Evolutionary conservation across 116 monocot species (phyloP).

Genomic region (Papilionanthe hybrid): DNA sequence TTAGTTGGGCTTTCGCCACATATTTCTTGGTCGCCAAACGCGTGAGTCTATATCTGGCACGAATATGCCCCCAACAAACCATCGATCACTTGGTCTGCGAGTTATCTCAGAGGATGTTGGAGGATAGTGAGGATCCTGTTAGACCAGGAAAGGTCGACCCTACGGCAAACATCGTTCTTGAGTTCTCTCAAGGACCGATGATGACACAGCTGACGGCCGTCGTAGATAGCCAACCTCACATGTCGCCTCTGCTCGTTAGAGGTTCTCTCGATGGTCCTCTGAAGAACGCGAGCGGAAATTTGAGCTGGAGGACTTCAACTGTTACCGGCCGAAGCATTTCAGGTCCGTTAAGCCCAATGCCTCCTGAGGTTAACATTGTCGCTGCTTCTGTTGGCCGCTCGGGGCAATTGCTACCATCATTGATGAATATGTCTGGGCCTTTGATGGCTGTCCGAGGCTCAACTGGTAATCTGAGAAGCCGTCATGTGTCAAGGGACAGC

Average conservation of each 20-base stretch:
- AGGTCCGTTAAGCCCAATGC: slow-evolving; percentile 78
- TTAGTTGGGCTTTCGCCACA: slow-evolving; percentile 84
- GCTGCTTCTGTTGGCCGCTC: slow-evolving; percentile 59
- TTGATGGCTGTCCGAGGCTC: slow-evolving; percentile 79
- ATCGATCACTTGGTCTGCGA: slow-evolving; percentile 96
- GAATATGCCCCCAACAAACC: slow-evolving; percentile 95
- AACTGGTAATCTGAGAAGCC: slow-evolving; percentile 73
- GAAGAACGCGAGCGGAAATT: slow-evolving; percentile 66
- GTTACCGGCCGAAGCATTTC: slow-evolving; percentile 79
- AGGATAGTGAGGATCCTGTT: slow-evolving; percentile 64
- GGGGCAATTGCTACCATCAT: slow-evolving; percentile 83
- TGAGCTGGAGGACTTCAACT: slow-evolving; percentile 86
- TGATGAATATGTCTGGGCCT: slow-evolving; percentile 98
- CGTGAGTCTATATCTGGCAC: slow-evolving; percentile 89
- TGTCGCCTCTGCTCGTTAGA: slow-evolving; percentile 98
- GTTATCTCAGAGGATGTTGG: slow-evolving; percentile 93
- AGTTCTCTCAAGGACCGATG: slow-evolving; percentile 84
- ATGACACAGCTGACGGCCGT: slow-evolving; percentile 55
- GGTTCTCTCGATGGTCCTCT: slow-evolving; percentile 83
- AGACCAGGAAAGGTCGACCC: slow-evolving; percentile 54
- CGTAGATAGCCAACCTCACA: slow-evolving; percentile 83
- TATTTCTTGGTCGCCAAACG: slow-evolving; percentile 96
- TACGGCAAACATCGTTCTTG: slow-evolving; percentile 59
- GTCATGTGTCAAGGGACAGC: slow-evolving; percentile 92
- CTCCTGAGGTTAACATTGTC: slow-evolving; percentile 59